These are phyloP conservation scores for Fusarium abutilonis DNA, from an alignment of 2,329 filamentous ascomycete species.

Conservation along the genomic window DNA sequence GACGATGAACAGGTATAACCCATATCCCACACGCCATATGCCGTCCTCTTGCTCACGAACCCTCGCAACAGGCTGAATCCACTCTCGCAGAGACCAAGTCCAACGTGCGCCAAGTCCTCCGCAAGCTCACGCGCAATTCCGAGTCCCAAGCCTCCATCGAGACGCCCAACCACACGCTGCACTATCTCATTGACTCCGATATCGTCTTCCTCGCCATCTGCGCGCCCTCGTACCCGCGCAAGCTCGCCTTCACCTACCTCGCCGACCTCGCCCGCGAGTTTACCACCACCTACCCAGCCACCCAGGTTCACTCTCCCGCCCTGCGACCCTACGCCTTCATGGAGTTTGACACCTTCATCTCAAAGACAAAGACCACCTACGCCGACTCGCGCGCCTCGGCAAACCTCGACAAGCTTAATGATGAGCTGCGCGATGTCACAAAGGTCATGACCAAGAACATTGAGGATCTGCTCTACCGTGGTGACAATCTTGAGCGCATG, in stretches of 20 bases:
- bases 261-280: conserved; percentile 92
- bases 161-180: conserved; percentile 80
- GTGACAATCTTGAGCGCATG: conserved; percentile 95
- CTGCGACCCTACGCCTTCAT: conserved; percentile 95
- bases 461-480: conserved; percentile 93
- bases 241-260: conserved; percentile 98
- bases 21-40: not conserved
- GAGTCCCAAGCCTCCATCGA: conserved; percentile 94
- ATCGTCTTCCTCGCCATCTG: conserved; percentile 94
- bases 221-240: conserved; percentile 93
- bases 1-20: conserved; percentile 83
- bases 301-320: conserved; percentile 76
- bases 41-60: conserved; percentile 1
- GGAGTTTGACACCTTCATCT: conserved; percentile 97
- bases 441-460: conserved; percentile 99
- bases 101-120: conserved; percentile 90
- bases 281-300: conserved; percentile 79
- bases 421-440: conserved; percentile 96
- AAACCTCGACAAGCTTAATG: conserved; percentile 94
- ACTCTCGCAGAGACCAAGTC: conserved; percentile 87
- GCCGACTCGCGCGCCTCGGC: conserved; percentile 89
- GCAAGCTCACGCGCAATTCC: conserved; percentile 86
- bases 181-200: conserved; percentile 86
- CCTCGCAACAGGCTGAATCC: conserved; percentile 64
- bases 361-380: conserved; percentile 91